These are phyloP conservation scores for Euptelea pleiosperma DNA, from an alignment of 164 flowering plant species.

Conservation along the genomic window DNA sequence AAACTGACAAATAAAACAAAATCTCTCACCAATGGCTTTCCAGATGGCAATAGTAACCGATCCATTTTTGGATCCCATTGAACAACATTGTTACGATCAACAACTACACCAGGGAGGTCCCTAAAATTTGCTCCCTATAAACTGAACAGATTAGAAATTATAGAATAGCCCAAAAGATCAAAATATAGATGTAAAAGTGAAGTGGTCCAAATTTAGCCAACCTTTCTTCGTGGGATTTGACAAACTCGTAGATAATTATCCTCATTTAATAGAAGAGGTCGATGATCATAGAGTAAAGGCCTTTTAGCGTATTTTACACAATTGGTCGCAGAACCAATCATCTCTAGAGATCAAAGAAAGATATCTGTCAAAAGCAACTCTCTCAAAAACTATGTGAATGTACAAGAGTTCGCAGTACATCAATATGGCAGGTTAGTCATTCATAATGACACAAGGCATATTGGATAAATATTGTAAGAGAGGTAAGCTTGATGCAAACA, in stretches of 20 bases:
- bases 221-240: constrained; percentile 53
- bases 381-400: too few species aligned
- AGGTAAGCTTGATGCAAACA: too few species aligned
- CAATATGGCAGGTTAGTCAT: too few species aligned
- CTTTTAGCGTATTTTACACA: constrained; percentile 12
- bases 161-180: not conserved
- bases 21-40: constrained; percentile 43
- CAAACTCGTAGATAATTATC: constrained; percentile 48
- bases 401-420: too few species aligned
- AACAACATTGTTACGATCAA: constrained; percentile 44
- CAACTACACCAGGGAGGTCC: constrained; percentile 58
- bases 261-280: constrained; percentile 33
- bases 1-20: not conserved
- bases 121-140: constrained; percentile 58
- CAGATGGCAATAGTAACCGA: constrained; percentile 43
- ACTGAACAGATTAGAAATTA: constrained; percentile 1
- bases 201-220: constrained; percentile 14
- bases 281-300: constrained; percentile 46
- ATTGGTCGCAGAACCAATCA: constrained; percentile 26
- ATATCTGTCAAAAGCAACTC: not conserved
- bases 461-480: too few species aligned
- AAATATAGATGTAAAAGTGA: not conserved
- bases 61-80: constrained; percentile 37
- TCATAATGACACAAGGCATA: too few species aligned
- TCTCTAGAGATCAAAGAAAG: constrained; percentile 23